Evolutionary conservation across 495 filamentous ascomycete genomes (phyloP).

Genomic region (Neurospora intermedia): DNA sequence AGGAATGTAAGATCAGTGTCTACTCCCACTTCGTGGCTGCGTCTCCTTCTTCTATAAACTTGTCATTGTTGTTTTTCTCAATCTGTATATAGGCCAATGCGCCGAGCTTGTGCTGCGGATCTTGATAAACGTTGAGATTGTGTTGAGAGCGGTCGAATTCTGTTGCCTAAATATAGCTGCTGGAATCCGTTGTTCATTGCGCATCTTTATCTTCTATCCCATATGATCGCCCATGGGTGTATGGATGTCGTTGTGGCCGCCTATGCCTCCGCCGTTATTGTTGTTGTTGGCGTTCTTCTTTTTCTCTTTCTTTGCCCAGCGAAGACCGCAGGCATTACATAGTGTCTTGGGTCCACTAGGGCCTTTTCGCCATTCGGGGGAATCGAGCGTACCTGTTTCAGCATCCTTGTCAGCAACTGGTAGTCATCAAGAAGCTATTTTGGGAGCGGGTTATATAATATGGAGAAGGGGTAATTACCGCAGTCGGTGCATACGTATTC

Average conservation of each 20-base stretch:
- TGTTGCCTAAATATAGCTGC: not conserved
- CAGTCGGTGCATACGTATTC: conserved; percentile 97
- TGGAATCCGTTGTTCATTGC: not conserved
- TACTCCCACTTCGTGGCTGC: not conserved
- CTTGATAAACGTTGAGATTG: not conserved
- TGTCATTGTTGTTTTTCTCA: not conserved
- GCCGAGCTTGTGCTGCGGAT: not conserved
- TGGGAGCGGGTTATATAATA: not conserved
- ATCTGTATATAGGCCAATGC: not conserved
- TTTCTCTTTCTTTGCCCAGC: conserved; percentile 74
- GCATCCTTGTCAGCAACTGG: not conserved
- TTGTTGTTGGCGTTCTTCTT: conserved; percentile 32
- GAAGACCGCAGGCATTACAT: conserved; percentile 92
- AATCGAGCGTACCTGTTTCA: conserved; percentile 60
- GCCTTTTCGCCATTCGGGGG: conserved; percentile 94
- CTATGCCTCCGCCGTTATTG: not conserved
- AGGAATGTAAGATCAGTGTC: not conserved
- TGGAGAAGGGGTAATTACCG: conserved; percentile 33
- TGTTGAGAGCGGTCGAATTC: not conserved
- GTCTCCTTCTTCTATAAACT: not conserved
- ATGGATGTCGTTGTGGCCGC: not conserved
- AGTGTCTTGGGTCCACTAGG: conserved; percentile 90
- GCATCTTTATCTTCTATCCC: conserved; percentile 4
- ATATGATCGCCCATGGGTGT: conserved; percentile 1
- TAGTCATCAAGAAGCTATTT: not conserved